Evolutionary conservation across 2,329 filamentous ascomycete species (phyloP).

Genomic region (Colletotrichum sp.): DNA sequence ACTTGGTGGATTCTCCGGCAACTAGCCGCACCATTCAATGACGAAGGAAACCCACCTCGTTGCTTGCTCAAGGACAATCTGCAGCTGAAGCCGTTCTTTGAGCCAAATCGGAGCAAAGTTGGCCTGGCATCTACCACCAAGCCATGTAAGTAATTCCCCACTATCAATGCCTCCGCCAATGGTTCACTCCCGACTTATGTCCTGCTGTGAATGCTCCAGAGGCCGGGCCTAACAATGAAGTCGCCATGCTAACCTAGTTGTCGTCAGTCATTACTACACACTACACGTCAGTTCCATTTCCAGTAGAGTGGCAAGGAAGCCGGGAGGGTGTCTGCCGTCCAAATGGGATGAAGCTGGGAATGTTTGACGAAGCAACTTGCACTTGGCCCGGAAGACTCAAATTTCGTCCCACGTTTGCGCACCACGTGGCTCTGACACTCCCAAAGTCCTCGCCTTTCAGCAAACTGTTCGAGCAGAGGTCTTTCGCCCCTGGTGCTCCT

Average conservation of each 20-base stretch:
- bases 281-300: slow-evolving; percentile 28
- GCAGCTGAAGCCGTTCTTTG: slow-evolving; percentile 23
- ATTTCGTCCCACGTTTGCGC: slow-evolving; percentile 42
- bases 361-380: slow-evolving; percentile 46
- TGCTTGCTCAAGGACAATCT: slow-evolving; percentile 28
- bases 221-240: background rate
- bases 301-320: slow-evolving; percentile 30
- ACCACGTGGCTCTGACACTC: slow-evolving; percentile 45
- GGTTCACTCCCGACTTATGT: background rate
- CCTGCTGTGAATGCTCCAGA: background rate
- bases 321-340: slow-evolving; percentile 42
- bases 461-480: slow-evolving; percentile 21
- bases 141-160: slow-evolving; percentile 26
- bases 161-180: background rate
- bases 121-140: slow-evolving; percentile 33
- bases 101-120: slow-evolving; percentile 21
- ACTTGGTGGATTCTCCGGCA: slow-evolving; percentile 42
- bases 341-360: slow-evolving; percentile 49
- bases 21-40: slow-evolving; percentile 29
- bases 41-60: slow-evolving; percentile 22
- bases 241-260: background rate
- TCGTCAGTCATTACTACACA: slow-evolving; percentile 30
- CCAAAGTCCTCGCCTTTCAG: slow-evolving; percentile 41
- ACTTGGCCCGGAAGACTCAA: slow-evolving; percentile 41
- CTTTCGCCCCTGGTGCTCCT: slow-evolving; percentile 34